phyloP scores from a whole-genome alignment of 306 rosid species.

The Lathyrus sativus region DNA sequence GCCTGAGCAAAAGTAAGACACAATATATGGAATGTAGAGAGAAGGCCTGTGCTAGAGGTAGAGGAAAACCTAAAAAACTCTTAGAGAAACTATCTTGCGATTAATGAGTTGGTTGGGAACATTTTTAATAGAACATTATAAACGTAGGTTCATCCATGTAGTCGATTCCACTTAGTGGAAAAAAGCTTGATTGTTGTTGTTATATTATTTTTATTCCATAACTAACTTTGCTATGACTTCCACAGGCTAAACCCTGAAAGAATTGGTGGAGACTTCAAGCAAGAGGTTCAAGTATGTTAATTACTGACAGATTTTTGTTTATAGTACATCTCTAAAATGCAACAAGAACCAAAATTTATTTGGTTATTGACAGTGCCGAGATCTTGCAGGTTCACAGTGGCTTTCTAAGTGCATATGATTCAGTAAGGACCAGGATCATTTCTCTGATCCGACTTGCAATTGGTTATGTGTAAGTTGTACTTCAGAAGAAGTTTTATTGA shows the following conservation, averaged over 20 bases:
- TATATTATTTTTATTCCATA: slow-evolving; percentile 17
- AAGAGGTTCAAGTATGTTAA: slow-evolving; percentile 87
- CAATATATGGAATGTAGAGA: no score
- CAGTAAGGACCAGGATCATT: slow-evolving; percentile 80
- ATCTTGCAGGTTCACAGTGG: slow-evolving; percentile 93
- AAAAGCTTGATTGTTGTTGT: no score
- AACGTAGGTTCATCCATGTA: no score
- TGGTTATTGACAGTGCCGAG: slow-evolving; percentile 33
- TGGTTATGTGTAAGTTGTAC: slow-evolving; percentile 66
- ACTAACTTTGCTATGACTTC: slow-evolving; percentile 36
- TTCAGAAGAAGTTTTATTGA: slow-evolving; percentile 6
- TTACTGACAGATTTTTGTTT: slow-evolving; percentile 35
- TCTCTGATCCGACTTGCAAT: slow-evolving; percentile 79
- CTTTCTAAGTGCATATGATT: slow-evolving; percentile 91
- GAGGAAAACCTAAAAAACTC: no score
- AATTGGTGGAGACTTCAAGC: slow-evolving; percentile 96
- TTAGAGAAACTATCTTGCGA: no score
- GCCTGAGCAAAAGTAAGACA: no score
- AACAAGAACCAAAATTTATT: slow-evolving; percentile 20
- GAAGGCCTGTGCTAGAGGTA: no score
- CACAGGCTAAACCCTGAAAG: slow-evolving; percentile 92
- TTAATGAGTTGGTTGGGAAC: no score
- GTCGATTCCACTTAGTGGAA: no score
- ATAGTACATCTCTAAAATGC: slow-evolving; percentile 25
- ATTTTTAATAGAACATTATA: no score